Evolutionary conservation across 768 basidiomycete genomes (phyloP).

Genomic region (Pleurotus giganteus): DNA sequence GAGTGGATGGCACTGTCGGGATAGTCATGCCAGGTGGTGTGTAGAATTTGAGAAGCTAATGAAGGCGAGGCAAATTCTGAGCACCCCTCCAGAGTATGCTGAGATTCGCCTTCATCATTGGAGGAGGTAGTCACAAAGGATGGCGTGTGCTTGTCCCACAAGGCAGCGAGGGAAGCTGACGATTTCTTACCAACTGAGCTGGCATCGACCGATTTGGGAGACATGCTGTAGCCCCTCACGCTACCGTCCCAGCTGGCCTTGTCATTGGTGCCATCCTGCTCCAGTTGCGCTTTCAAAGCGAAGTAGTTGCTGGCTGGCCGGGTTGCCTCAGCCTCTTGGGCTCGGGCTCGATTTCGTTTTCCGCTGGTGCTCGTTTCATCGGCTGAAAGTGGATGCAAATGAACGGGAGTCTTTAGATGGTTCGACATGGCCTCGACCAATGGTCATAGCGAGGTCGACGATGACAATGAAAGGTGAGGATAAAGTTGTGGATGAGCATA

Average conservation of each 20-base stretch:
- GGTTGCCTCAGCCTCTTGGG: slow-evolving; percentile 27
- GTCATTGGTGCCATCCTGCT: slow-evolving; percentile 36
- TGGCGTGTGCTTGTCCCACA: slow-evolving; percentile 37
- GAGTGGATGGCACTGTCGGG: slow-evolving; percentile 73
- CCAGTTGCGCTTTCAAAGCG: slow-evolving; percentile 59
- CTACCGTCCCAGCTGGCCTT: slow-evolving; percentile 44
- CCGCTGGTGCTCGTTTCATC: slow-evolving; percentile 38
- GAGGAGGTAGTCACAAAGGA: slow-evolving; percentile 44
- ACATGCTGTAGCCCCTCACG: slow-evolving; percentile 54
- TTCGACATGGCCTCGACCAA: slow-evolving; percentile 7
- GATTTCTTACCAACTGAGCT: slow-evolving; percentile 21
- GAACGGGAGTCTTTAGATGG: slow-evolving; percentile 53
- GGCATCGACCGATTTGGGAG: slow-evolving; percentile 25
- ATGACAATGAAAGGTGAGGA: neutral
- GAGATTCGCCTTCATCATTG: slow-evolving; percentile 12
- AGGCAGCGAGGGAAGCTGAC: slow-evolving; percentile 35
- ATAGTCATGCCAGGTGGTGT: slow-evolving; percentile 74
- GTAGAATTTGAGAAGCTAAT: slow-evolving; percentile 49
- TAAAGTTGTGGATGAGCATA: neutral
- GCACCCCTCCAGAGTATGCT: neutral
- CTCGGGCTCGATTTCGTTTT: slow-evolving; percentile 43
- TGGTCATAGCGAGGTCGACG: neutral
- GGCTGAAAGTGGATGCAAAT: slow-evolving; percentile 70
- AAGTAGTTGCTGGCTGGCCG: slow-evolving; percentile 53
- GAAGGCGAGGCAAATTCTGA: slow-evolving; percentile 24